phyloP scores from a whole-genome alignment of 2,329 filamentous ascomycete genomes.

The Exophiala xenobiotica region DNA sequence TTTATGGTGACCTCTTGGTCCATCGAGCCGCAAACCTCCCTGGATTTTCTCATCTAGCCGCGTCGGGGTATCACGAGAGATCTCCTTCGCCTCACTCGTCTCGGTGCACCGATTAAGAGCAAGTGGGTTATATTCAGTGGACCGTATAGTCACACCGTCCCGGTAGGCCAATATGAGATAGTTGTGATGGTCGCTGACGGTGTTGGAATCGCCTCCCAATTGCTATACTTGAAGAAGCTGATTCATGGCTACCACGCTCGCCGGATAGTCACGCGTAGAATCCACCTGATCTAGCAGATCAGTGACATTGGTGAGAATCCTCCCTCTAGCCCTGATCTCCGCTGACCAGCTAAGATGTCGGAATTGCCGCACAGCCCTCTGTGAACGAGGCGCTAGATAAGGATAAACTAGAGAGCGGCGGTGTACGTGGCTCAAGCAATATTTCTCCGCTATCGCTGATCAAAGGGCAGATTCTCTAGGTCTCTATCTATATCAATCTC shows the following conservation, averaged over 20 bases:
- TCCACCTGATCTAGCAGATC: slow-evolving; percentile 39
- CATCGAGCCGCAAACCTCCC: slow-evolving; percentile 23
- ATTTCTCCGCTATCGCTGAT: neutral
- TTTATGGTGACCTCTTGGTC: slow-evolving; percentile 35
- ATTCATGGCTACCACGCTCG: slow-evolving; percentile 39
- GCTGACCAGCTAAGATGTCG: neutral
- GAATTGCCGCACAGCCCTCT: neutral
- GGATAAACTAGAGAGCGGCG: neutral
- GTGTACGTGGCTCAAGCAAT: neutral
- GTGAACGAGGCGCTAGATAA: neutral
- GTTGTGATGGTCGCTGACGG: slow-evolving; percentile 37
- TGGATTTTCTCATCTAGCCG: slow-evolving; percentile 38
- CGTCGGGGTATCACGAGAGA: slow-evolving; percentile 32
- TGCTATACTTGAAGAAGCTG: slow-evolving; percentile 40
- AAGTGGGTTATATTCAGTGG: slow-evolving; percentile 34
- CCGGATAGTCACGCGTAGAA: slow-evolving; percentile 29
- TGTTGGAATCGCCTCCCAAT: slow-evolving; percentile 35
- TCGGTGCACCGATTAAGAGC: slow-evolving; percentile 14
- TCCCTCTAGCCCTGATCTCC: neutral
- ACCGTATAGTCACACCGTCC: slow-evolving; percentile 34
- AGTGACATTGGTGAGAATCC: slow-evolving; percentile 31
- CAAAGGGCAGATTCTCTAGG: neutral
- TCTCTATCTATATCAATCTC: neutral
- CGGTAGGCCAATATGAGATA: slow-evolving; percentile 34
- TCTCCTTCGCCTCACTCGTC: slow-evolving; percentile 23